phyloP scores from a whole-genome alignment of 495 filamentous ascomycete species.

The Xylaria longipes region DNA sequence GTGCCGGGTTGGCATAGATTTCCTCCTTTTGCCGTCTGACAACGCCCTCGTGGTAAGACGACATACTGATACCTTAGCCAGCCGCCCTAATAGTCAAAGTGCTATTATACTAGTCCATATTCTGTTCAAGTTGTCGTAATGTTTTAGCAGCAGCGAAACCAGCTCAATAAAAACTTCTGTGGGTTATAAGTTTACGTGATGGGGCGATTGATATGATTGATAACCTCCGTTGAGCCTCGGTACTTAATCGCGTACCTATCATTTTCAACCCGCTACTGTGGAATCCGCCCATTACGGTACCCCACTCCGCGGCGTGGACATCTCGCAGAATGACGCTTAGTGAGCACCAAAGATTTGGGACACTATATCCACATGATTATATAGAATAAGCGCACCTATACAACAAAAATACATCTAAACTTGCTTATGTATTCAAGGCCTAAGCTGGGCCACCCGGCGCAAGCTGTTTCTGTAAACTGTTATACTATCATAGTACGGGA shows the following conservation, averaged over 20 bases:
- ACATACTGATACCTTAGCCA: neutral
- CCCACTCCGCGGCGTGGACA: too few species aligned
- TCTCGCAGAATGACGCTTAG: too few species aligned
- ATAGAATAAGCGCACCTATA: neutral
- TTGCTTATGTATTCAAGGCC: neutral
- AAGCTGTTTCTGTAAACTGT: neutral
- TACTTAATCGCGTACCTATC: too few species aligned
- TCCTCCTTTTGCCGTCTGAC: neutral
- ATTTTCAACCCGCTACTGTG: neutral
- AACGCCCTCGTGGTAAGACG: neutral
- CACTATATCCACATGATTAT: too few species aligned
- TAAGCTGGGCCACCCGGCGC: neutral
- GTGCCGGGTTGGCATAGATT: neutral
- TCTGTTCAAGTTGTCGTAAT: neutral
- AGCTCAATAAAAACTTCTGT: neutral
- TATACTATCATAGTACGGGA: neutral
- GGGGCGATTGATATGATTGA: constrained; percentile 3
- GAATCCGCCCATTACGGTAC: neutral
- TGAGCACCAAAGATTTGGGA: too few species aligned
- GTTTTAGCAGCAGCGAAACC: neutral
- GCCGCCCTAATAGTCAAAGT: neutral
- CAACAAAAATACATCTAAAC: neutral
- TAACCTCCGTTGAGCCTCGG: neutral
- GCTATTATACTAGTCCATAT: neutral
- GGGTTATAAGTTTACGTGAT: neutral